Evolutionary conservation across 2,329 filamentous ascomycete species (phyloP), one percentile per base, ranked within the genome.

Genomic region (Chaetomium globosum): DNA sequence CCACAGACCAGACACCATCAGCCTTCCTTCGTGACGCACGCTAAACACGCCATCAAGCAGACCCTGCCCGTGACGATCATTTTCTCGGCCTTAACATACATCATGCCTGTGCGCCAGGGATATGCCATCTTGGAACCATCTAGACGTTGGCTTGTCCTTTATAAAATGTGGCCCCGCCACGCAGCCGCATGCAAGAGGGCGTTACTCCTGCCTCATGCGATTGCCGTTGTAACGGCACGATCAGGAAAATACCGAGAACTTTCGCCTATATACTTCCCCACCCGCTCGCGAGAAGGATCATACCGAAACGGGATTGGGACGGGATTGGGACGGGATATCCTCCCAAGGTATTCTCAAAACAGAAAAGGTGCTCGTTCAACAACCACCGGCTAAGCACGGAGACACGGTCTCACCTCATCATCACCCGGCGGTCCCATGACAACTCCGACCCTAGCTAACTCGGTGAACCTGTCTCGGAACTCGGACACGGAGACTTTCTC

Each of bases 141-240:
- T 36, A 36, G 19, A 55, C n/a, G n/a, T 21, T 21, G 19, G 30
- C 52, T 33, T 54, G 28, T 4, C 52, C 30, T 13, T 39, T 31
- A 30, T 30, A 26, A 28, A 31, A 39, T 39, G 16, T 21, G 26
- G 8, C n/a, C 19, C 19, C 52, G 13, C 16, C 16, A 36, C 52
- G 31, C n/a, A 59, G 10, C 55, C 36, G 55, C 54, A 59, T 26
- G 54, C 36, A 26, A 30, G 36, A 31, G 23, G 16, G 23, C 12
- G n/a, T 21, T 21, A 46, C 53, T 63, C 63, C 58, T 57, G 57
- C 46, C 63, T 46, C 39, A 61, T 61, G 21, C 28, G 28, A 55
- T 23, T 36, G 52, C 26, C 28, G 28, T 30, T 30, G 51, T 28
- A 53, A 23, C 46, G 13, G 10, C 26, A 53, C 26, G 28, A 31